Evolutionary conservation across 2,329 filamentous ascomycete species (phyloP).

Genomic region (Bipolaris victoriae): DNA sequence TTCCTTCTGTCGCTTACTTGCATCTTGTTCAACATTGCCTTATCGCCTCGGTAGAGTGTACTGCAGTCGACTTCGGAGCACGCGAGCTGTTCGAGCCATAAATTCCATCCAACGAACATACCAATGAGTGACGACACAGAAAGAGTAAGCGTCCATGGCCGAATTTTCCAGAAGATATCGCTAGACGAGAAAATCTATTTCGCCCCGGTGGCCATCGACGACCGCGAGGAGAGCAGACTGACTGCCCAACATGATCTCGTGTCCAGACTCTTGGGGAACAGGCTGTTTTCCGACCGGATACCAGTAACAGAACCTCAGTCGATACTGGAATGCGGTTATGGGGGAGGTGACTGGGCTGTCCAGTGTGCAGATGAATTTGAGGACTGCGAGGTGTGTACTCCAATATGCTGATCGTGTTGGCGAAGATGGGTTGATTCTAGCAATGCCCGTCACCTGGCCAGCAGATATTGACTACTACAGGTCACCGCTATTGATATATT

Average conservation of each 20-base stretch:
- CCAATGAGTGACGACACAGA: slow-evolving; percentile 29
- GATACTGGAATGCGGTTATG: slow-evolving; percentile 51
- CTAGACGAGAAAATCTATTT: slow-evolving; percentile 49
- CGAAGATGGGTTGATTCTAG: neutral
- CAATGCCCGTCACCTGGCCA: neutral
- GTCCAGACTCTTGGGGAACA: slow-evolving; percentile 37
- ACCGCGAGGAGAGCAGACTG: slow-evolving; percentile 49
- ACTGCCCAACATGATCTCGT: slow-evolving; percentile 44
- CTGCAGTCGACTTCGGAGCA: neutral
- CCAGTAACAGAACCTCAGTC: slow-evolving; percentile 34
- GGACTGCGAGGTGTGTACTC: slow-evolving; percentile 45
- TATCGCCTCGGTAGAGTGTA: neutral
- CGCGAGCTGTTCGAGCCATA: neutral
- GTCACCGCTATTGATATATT: slow-evolving; percentile 49
- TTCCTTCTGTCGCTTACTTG: neutral
- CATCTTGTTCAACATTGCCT: neutral
- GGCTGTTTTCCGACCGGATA: slow-evolving; percentile 40
- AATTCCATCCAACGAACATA: neutral
- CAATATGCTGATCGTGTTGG: neutral
- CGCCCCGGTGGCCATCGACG: slow-evolving; percentile 44
- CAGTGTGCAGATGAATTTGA: slow-evolving; percentile 47
- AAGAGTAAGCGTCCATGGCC: slow-evolving; percentile 44
- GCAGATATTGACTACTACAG: slow-evolving; percentile 32
- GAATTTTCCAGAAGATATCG: slow-evolving; percentile 48
- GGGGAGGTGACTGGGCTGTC: slow-evolving; percentile 47